These are phyloP conservation scores for Neoboletus brunneissimus DNA, from an alignment of 768 basidiomycete genomes.

Conservation along the genomic window DNA sequence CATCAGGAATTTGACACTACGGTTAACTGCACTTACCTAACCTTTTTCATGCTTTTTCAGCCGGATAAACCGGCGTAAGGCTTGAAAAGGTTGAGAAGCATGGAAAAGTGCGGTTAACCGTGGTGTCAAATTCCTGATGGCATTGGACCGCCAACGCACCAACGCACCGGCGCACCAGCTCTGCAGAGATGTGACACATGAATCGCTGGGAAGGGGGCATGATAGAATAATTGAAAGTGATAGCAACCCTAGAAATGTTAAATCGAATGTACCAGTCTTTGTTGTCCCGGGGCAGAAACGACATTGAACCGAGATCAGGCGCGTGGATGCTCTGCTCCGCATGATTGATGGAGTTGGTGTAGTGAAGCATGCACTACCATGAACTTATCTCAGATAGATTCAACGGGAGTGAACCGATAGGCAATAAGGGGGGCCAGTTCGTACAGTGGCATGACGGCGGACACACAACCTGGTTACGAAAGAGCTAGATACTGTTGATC, in stretches of 20 bases:
- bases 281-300: background rate
- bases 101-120: too few species aligned
- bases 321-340: background rate
- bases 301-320: background rate
- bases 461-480: background rate
- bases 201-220: background rate
- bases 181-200: background rate
- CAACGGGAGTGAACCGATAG: background rate
- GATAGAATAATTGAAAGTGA: background rate
- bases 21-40: too few species aligned
- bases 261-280: background rate
- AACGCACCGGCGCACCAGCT: too few species aligned
- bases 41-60: too few species aligned
- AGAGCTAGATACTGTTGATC: background rate
- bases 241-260: background rate
- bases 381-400: background rate
- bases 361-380: too few species aligned
- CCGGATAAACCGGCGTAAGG: too few species aligned
- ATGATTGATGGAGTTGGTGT: background rate
- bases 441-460: background rate
- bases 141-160: too few species aligned
- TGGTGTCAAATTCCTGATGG: too few species aligned
- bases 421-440: background rate
- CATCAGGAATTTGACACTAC: too few species aligned
- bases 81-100: too few species aligned